Evolutionary conservation across 768 basidiomycete genomes (phyloP).

Genomic region (Phaeolepiota aurea): DNA sequence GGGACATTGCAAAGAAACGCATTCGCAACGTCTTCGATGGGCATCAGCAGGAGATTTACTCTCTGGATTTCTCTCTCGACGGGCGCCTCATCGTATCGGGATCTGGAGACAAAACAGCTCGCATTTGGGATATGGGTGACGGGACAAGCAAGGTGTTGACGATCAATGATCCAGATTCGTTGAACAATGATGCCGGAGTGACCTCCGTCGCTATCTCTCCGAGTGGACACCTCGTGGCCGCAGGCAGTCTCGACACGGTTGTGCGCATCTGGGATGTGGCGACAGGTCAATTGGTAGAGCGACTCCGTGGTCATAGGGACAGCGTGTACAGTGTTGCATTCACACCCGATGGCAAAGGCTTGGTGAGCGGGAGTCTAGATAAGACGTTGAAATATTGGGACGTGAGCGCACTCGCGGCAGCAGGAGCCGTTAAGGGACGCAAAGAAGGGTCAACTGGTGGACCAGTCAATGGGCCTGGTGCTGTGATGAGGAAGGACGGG

Average conservation of each 20-base stretch:
- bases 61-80: slow-evolving; percentile 78
- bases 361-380: slow-evolving; percentile 85
- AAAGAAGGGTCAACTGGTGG: slow-evolving; percentile 31
- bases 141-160: slow-evolving; percentile 27
- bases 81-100: slow-evolving; percentile 82
- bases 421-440: slow-evolving; percentile 39
- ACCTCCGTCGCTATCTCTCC: slow-evolving; percentile 71
- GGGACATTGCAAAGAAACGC: slow-evolving; percentile 74
- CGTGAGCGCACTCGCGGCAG: slow-evolving; percentile 58
- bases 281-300: slow-evolving; percentile 55
- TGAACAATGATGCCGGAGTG: slow-evolving; percentile 45
- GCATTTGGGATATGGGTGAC: slow-evolving; percentile 30
- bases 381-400: slow-evolving; percentile 84
- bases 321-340: slow-evolving; percentile 86
- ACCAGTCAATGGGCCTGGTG: slow-evolving; percentile 6
- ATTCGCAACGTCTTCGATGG: slow-evolving; percentile 76
- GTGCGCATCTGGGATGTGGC: slow-evolving; percentile 72
- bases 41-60: slow-evolving; percentile 87
- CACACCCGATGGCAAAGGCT: slow-evolving; percentile 81
- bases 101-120: slow-evolving; percentile 52
- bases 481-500: slow-evolving; percentile 39
- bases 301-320: slow-evolving; percentile 67
- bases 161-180: slow-evolving; percentile 33
- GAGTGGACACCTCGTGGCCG: slow-evolving; percentile 55
- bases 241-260: slow-evolving; percentile 60